Evolutionary conservation across 129 eudicot species (phyloP).

Genomic region (Escallonia herrerae): DNA sequence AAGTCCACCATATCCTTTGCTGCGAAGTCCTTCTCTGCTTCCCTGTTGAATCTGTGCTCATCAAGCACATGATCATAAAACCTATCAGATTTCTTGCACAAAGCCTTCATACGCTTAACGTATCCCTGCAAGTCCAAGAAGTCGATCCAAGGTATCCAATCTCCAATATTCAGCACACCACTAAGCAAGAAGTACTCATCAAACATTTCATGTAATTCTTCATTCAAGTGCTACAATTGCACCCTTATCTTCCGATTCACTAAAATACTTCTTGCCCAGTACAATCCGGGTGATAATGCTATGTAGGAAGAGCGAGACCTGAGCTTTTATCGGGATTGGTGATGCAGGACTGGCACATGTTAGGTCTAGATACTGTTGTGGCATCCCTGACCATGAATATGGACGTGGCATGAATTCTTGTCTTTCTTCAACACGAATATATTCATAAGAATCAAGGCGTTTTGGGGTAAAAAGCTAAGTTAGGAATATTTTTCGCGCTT

Average conservation of each 20-base stretch:
- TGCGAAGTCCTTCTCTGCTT: conserved; percentile 1
- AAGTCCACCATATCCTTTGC: conserved; percentile 49
- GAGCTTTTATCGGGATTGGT: not conserved
- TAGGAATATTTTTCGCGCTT: conserved; percentile 31
- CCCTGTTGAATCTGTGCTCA: conserved; percentile 32
- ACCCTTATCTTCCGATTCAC: not conserved
- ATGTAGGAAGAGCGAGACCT: not conserved
- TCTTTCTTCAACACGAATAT: conserved; percentile 31
- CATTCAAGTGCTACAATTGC: not conserved
- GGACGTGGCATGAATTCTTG: not conserved
- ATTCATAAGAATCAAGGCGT: conserved; percentile 4
- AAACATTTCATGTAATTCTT: conserved; percentile 2
- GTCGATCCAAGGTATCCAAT: conserved; percentile 30
- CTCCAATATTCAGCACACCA: conserved; percentile 21
- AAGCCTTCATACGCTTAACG: conserved; percentile 25
- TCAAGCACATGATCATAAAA: conserved; percentile 39
- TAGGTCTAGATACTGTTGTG: no score
- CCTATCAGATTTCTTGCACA: conserved; percentile 24
- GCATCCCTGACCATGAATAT: not conserved
- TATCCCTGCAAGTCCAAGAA: conserved; percentile 26
- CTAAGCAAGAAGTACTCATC: conserved; percentile 18
- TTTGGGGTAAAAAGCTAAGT: conserved; percentile 25
- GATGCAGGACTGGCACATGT: no score
- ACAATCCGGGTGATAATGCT: not conserved
- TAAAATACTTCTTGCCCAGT: not conserved